Percentiles rank a stretch among this genome's conserved stretches.
phyloP scores from a whole-genome alignment of 306 rosid genomes.

The Acacia acuminata region DNA sequence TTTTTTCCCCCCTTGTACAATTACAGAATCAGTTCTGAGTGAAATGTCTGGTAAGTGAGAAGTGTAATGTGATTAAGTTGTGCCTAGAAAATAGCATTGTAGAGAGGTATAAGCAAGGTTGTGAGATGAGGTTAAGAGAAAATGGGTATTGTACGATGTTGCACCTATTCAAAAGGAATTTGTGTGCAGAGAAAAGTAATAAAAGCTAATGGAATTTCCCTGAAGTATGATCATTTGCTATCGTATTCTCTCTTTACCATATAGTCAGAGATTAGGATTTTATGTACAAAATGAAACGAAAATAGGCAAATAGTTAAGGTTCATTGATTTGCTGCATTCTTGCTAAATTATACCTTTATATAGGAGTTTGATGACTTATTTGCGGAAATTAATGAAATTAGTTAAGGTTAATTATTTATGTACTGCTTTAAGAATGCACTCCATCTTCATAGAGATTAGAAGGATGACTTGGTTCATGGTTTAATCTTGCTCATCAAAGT shows the following conservation, averaged over 20 bases:
- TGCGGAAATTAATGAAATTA: too few relatives aligned
- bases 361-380: too few relatives aligned
- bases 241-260: background rate
- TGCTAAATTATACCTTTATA: background rate
- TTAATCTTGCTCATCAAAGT: too few relatives aligned
- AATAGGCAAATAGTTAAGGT: background rate
- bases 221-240: background rate
- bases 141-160: background rate
- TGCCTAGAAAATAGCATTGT: background rate
- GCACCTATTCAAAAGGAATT: background rate
- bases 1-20: too few relatives aligned
- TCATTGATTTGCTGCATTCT: background rate
- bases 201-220: background rate
- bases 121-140: background rate
- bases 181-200: background rate
- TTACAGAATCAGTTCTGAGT: background rate
- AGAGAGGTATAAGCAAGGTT: background rate
- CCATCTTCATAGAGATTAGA: too few relatives aligned
- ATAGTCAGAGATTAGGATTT: background rate
- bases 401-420: too few relatives aligned
- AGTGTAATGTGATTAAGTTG: background rate
- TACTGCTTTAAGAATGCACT: too few relatives aligned
- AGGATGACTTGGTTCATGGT: too few relatives aligned
- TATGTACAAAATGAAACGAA: background rate
- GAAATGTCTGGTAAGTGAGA: background rate